Evolutionary conservation across 176 grass and related monocot species (phyloP), one percentile per base, ranked within the genome.

Genomic region (Oropetium thomaeum): DNA sequence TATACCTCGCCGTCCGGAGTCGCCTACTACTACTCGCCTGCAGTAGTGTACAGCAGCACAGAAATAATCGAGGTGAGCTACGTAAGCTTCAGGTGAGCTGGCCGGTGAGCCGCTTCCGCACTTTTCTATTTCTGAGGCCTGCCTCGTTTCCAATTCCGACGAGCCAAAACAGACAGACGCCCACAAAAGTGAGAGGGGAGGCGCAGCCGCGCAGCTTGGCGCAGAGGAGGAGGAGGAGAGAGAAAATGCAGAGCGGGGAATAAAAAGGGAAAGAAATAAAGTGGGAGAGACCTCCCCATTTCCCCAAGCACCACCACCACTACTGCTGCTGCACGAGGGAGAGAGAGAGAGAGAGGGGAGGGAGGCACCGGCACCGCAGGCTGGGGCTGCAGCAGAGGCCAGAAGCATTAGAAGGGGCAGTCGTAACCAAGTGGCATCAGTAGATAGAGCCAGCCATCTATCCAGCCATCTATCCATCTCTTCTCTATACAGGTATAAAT

Each of bases 361-460:
- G 57, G 62, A 63, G 57, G 53, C 32, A 67, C n/a, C n/a, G n/a
- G n/a, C n/a, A n/a, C n/a, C n/a, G n/a, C n/a, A n/a, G n/a, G 67
- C 76, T 82, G 81, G 75, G 62, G 83, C 79, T 54, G 75, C 79
- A 65, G 68, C 75, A 74, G 84, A 78, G 75, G 30, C 60, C 70
- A 75, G 83, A 80, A 75, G 83, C 83, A 75, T 85, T 67, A 80
- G 76, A 85, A 80, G 83, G 62, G 83, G 83, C 83, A 51, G 83
- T 85, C 55, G 69, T 73, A 74, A 85, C 83, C 83, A 86, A 86
- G 84, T 70, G 84, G 78, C 78, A 76, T 79, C 84, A 76, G 71
- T 76, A 70, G 84, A 86, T 81, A 86, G 71, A 76, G 84, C 84
- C 78, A 85, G 66, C 84, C 53, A 86, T 61, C 73, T 42, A 45